Percentiles rank a stretch among this genome's conserved stretches.
phyloP scores from a whole-genome alignment of 495 filamentous ascomycete genomes.

The Aspergillus sparsus region DNA sequence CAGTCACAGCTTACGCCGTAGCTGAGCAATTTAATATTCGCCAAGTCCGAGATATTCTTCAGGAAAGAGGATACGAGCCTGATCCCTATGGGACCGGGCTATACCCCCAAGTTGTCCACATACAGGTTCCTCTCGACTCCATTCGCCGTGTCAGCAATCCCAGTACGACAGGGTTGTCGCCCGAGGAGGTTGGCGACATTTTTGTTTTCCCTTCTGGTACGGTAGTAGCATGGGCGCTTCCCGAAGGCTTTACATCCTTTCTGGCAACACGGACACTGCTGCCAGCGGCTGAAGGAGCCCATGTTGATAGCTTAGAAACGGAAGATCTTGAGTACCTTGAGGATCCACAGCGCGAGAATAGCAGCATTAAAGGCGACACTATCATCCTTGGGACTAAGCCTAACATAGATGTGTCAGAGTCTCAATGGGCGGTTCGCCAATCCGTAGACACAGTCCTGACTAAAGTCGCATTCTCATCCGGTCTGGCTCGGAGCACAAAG shows the following conservation, averaged over 20 bases:
- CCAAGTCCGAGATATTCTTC: slow-evolving; percentile 67
- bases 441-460: slow-evolving; percentile 77
- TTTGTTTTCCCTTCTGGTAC: slow-evolving; percentile 98
- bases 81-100: slow-evolving; percentile 63
- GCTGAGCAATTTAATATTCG: slow-evolving; percentile 85
- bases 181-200: slow-evolving; percentile 74
- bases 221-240: slow-evolving; percentile 87
- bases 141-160: slow-evolving; percentile 51
- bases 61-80: slow-evolving; percentile 65
- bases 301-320: slow-evolving; percentile 68
- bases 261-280: slow-evolving; percentile 73
- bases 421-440: slow-evolving; percentile 28
- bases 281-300: slow-evolving; percentile 73
- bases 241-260: slow-evolving; percentile 65
- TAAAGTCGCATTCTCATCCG: slow-evolving; percentile 95
- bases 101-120: slow-evolving; percentile 67
- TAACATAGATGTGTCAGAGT: slow-evolving; percentile 16
- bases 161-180: slow-evolving; percentile 57
- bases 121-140: slow-evolving; percentile 59
- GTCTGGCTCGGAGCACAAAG: slow-evolving; percentile 93
- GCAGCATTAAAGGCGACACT: slow-evolving; percentile 81
- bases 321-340: slow-evolving; percentile 89
- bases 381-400: slow-evolving; percentile 82
- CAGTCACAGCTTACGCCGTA: slow-evolving; percentile 78
- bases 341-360: slow-evolving; percentile 72